Evolutionary conservation across 352 stramenopile species (phyloP).

Genomic region (Thraustochytrium striatum): DNA sequence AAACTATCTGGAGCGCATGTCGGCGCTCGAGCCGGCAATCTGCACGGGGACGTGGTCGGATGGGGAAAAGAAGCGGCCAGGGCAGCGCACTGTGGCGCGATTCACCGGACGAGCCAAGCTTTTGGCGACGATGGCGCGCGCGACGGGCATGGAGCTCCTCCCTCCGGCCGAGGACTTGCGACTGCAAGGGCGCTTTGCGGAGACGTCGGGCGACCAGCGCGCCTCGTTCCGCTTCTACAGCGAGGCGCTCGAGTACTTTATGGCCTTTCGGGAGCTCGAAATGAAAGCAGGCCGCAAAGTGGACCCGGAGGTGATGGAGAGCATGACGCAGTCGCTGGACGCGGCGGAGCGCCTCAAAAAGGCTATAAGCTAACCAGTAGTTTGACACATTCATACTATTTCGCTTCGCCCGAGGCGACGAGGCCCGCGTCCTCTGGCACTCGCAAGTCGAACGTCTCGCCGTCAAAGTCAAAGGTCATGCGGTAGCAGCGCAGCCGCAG

Average conservation of each 20-base stretch:
- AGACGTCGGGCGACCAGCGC: slow-evolving; percentile 12
- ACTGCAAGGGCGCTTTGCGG: neutral
- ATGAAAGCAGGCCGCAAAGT: slow-evolving; percentile 13
- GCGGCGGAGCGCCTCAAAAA: slow-evolving; percentile 25
- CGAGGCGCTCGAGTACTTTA: slow-evolving; percentile 41
- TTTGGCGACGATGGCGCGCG: neutral
- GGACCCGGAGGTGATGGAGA: neutral
- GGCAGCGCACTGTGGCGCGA: neutral
- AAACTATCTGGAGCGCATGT: slow-evolving; percentile 28
- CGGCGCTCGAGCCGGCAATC: slow-evolving; percentile 10
- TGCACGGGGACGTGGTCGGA: slow-evolving; percentile 37
- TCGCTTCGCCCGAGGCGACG: no score
- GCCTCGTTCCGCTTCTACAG: slow-evolving; percentile 17
- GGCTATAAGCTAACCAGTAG: no score
- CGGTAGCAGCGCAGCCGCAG: slow-evolving; percentile 27
- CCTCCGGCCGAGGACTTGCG: neutral
- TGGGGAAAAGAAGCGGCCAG: neutral
- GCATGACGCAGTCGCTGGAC: slow-evolving; percentile 16
- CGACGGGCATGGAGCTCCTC: no score
- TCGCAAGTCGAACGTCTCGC: neutral
- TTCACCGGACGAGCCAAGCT: neutral
- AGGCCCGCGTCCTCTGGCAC: no score
- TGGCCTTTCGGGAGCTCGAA: slow-evolving; percentile 6
- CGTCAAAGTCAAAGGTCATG: neutral
- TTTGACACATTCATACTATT: no score